These are phyloP conservation scores for Aspergillus funiculosus DNA, from an alignment of 495 filamentous ascomycete genomes.

Conservation along the genomic window DNA sequence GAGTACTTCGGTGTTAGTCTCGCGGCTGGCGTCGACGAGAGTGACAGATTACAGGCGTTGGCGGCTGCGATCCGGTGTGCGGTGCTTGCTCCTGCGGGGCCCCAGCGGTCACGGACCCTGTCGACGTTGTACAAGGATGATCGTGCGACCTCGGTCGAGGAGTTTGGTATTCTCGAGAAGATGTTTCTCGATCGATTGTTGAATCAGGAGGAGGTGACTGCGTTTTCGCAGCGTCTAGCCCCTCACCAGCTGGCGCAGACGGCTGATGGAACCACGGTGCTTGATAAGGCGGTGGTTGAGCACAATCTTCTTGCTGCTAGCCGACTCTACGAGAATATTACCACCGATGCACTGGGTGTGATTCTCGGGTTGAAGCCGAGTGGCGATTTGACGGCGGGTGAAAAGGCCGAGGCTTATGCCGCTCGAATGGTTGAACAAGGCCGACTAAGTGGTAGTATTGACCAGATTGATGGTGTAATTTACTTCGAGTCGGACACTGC, in stretches of 20 bases:
- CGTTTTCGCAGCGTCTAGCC: slow-evolving; percentile 72
- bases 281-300: slow-evolving; percentile 91
- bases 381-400: slow-evolving; percentile 49
- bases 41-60: slow-evolving; percentile 76
- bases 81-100: slow-evolving; percentile 89
- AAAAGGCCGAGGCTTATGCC: slow-evolving; percentile 85
- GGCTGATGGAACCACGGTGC: slow-evolving; percentile 82
- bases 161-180: slow-evolving; percentile 90
- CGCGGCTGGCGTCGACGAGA: slow-evolving; percentile 69
- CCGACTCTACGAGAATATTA: slow-evolving; percentile 84
- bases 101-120: slow-evolving; percentile 69
- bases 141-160: slow-evolving; percentile 63
- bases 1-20: slow-evolving; percentile 84
- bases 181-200: slow-evolving; percentile 92
- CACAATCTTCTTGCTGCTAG: slow-evolving; percentile 88
- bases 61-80: slow-evolving; percentile 88
- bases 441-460: slow-evolving; percentile 77
- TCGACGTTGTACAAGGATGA: slow-evolving; percentile 93
- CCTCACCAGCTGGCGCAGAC: slow-evolving; percentile 88
- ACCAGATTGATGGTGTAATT: slow-evolving; percentile 87
- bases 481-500: slow-evolving; percentile 66
- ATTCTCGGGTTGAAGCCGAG: slow-evolving; percentile 60
- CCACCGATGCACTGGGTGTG: slow-evolving; percentile 65
- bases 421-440: slow-evolving; percentile 95
- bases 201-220: slow-evolving; percentile 69